Percentiles rank a stretch among this genome's conserved stretches.
phyloP scores from a whole-genome alignment of 352 stramenopile species.

The Proteromonas lacertae region DNA sequence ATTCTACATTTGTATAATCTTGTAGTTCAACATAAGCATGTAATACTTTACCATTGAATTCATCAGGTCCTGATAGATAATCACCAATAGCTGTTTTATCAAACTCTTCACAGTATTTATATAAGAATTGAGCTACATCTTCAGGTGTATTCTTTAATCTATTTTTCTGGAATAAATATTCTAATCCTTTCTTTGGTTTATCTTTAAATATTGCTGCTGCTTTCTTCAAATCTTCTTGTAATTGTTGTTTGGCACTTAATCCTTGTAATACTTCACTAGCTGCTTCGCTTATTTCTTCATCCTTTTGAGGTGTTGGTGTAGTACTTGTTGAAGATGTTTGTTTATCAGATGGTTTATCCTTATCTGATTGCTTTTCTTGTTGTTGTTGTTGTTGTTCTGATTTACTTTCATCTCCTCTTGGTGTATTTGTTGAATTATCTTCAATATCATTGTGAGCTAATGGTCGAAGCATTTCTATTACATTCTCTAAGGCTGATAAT shows the following conservation, averaged over 20 bases:
- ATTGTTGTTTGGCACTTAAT: constrained; percentile 81
- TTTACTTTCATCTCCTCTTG: too few species aligned
- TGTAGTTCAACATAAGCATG: constrained; percentile 80
- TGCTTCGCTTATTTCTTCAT: too few species aligned
- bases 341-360: too few species aligned
- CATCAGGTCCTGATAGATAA: constrained; percentile 72
- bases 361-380: too few species aligned
- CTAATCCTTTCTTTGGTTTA: constrained; percentile 28
- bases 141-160: constrained; percentile 53
- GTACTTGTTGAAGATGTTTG: too few species aligned
- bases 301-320: too few species aligned
- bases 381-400: too few species aligned
- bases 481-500: too few species aligned
- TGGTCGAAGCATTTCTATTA: too few species aligned
- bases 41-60: constrained; percentile 47
- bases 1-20: constrained; percentile 48
- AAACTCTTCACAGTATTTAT: constrained; percentile 48
- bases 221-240: constrained; percentile 73
- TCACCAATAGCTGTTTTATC: constrained; percentile 90
- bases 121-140: constrained; percentile 65
- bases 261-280: too few species aligned
- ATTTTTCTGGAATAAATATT: constrained; percentile 50
- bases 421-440: too few species aligned
- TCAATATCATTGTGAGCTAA: too few species aligned
- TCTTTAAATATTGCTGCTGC: constrained; percentile 91